Conservation (phyloP, 805 yeast genomes). For the Yarrowia sp. region DNA sequence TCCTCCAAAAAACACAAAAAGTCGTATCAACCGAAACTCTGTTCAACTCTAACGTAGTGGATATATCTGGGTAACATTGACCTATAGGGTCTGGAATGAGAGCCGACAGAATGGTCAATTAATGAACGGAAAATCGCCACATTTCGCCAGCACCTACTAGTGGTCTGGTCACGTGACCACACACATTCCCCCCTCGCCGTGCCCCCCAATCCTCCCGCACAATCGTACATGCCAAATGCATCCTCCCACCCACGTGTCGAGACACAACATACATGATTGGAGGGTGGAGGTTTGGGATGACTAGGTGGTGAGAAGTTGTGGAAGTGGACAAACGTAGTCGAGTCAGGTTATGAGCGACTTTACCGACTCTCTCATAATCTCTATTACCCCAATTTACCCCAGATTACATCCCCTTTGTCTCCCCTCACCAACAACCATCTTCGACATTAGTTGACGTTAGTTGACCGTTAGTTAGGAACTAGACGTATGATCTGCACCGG, state of each 20-base stretch:
- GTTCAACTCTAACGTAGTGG: conserved; percentile 16
- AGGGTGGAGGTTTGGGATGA: conserved; percentile 8
- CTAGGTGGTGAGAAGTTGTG: neutral
- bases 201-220: conserved; percentile 3
- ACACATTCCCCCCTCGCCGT: no score
- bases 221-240: conserved; percentile 31
- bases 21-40: conserved; percentile 31
- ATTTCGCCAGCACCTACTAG: no score
- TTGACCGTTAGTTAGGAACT: neutral
- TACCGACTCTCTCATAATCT: no score
- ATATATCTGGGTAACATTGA: neutral
- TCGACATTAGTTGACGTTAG: neutral
- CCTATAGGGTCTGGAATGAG: no score
- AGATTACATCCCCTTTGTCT: no score
- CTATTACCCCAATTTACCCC: no score
- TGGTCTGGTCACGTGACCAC: no score
- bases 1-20: neutral
- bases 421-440: no score
- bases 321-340: neutral
- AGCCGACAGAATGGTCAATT: neutral
- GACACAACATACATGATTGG: conserved; percentile 4
- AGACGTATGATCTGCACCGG: no score
- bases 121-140: neutral
- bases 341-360: no score
- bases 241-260: conserved; percentile 22